Base-by-base conservation (phyloP, 2,329 filamentous ascomycete genomes). In the Ceratocystis colombiana region DNA sequence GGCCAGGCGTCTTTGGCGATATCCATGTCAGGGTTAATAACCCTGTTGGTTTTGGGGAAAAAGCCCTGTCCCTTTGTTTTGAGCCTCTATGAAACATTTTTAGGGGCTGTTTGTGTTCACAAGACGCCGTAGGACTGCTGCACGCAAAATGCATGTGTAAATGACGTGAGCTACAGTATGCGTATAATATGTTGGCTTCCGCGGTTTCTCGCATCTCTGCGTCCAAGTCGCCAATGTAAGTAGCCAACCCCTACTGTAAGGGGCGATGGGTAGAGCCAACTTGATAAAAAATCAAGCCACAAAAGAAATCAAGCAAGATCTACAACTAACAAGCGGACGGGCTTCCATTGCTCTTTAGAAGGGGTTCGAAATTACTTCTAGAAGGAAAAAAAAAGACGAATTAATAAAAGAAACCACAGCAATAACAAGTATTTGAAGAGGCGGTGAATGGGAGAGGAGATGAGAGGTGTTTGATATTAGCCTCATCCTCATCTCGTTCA, bases 381-480 rank as follows among this genome's bases (percentile, higher is more conserved):
- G 55, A 59, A 59, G 55, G 17, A n/a, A 33, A 59, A n/a, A 33
- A 37, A 37, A n/a, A 37, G 10, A 12, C 8, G 1, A 37, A 37
- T 25, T 33, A 59, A 15, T 15, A 57, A 17, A 33, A 59, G n/a
- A 59, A 59, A 59, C 15, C 10, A 30, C 4, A 15, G 2, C 10
- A 57, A n/a, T 8, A 37, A 3, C 7, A 59, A 20, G 33, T 15
- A 15, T 4, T 41, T 8, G 5, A 59, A 59, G 28, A 59, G 28
- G 61, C 61, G 61, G 61, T 63, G 61, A 63, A 45, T 4, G 61
- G 61, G 25, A 63, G 45, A 63, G 46, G 61, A 63, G 30, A 45
- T 37, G 37, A 41, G 10, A 41, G 37, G 33, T 10, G 46, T 63
- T 63, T 63, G 61, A 37, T 48, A 50, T 50, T 63, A 15, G 22